Evolutionary conservation across 2,329 filamentous ascomycete species (phyloP).

Genomic region (Hypoxylon rubiginosum): DNA sequence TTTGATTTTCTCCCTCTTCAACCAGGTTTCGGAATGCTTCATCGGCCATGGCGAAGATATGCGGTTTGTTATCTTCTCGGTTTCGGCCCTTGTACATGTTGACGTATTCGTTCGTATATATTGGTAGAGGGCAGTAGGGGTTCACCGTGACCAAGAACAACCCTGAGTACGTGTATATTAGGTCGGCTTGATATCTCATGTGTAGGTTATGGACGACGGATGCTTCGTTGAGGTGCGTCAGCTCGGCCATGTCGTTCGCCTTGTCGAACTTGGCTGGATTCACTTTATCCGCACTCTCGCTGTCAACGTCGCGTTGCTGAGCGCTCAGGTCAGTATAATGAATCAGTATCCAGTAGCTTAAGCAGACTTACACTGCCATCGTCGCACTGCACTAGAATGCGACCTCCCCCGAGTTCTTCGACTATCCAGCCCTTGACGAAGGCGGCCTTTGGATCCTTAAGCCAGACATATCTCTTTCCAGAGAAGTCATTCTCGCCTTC

Average conservation of each 20-base stretch:
- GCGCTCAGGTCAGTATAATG: conserved; percentile 12
- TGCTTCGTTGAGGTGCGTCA: conserved; percentile 97
- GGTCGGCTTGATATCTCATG: conserved; percentile 92
- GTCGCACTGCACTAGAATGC: conserved; percentile 89
- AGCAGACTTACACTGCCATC: conserved; percentile 81
- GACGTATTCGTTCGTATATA: conserved; percentile 96
- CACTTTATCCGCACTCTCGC: conserved; percentile 95
- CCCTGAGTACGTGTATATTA: conserved; percentile 98
- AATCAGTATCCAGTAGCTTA: not conserved
- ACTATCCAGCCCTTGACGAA: conserved; percentile 95
- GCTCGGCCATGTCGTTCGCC: conserved; percentile 98
- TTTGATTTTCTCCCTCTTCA: conserved; percentile 95
- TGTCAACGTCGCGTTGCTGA: conserved; percentile 87
- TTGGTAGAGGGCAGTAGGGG: conserved; percentile 93
- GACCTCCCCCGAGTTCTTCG: conserved; percentile 78
- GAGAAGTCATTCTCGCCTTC: conserved; percentile 99
- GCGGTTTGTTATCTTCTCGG: conserved; percentile 93
- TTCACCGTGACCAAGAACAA: conserved; percentile 98
- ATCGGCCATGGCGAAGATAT: conserved; percentile 98
- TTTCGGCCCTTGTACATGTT: conserved; percentile 96
- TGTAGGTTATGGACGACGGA: conserved; percentile 98
- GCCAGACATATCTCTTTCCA: conserved; percentile 97
- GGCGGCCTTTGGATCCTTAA: conserved; percentile 86
- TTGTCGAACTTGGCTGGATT: conserved; percentile 99
- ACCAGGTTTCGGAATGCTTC: conserved; percentile 96